A percentile compares a stretch with the other conserved stretches of the same genome.
Evolutionary conservation across 805 yeast genomes (phyloP).

Genomic region (Nematodospora valgi): DNA sequence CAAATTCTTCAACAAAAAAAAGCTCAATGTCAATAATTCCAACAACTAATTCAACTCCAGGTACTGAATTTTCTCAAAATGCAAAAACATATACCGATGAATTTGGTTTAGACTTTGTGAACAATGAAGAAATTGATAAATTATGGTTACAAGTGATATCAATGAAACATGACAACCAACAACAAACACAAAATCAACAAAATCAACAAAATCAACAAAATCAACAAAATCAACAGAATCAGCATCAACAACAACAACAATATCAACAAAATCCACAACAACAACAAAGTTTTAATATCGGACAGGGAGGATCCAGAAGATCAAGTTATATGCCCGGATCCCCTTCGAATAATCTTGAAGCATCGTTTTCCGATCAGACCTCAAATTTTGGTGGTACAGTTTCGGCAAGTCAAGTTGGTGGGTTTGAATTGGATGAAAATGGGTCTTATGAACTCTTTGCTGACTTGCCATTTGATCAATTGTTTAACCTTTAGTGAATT

Average conservation of each 20-base stretch:
- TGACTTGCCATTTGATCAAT: slow-evolving; percentile 21
- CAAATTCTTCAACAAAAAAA: not conserved
- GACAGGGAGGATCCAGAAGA: slow-evolving; percentile 2
- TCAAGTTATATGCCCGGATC: not conserved
- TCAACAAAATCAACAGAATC: too few species aligned
- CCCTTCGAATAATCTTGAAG: slow-evolving; percentile 2
- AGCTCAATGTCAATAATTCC: slow-evolving; percentile 5
- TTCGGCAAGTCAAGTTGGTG: not conserved
- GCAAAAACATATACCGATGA: slow-evolving; percentile 7
- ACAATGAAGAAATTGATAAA: slow-evolving; percentile 29
- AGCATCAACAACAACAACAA: slow-evolving; percentile 1
- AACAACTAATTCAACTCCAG: slow-evolving; percentile 10
- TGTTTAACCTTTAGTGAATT: too few species aligned
- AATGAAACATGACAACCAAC: slow-evolving; percentile 20
- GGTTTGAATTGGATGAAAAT: slow-evolving; percentile 2
- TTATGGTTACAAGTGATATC: slow-evolving; percentile 34
- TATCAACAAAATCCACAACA: not conserved
- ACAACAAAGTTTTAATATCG: not conserved
- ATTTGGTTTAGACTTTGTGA: slow-evolving; percentile 16
- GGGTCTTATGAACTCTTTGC: slow-evolving; percentile 20
- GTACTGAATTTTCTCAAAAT: slow-evolving; percentile 10
- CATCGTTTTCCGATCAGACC: slow-evolving; percentile 1
- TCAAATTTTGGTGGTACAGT: slow-evolving; percentile 3
- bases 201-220: not conserved
- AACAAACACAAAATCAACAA: slow-evolving; percentile 1